Evolutionary conservation across 306 rosid genomes (phyloP).

Genomic region (Leucaena leucocephala): DNA sequence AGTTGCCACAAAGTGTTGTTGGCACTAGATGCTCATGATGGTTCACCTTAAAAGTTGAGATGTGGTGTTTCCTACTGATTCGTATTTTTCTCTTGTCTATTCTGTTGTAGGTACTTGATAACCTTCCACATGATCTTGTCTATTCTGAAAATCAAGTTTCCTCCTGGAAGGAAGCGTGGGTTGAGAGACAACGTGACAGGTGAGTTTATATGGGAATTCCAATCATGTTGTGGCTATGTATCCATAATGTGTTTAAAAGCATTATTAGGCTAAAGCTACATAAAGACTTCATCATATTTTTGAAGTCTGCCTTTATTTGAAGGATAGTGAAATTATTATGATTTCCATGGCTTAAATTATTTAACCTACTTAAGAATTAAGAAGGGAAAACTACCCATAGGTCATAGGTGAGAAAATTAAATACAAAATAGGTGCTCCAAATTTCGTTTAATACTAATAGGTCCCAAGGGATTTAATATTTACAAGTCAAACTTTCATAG

Average conservation of each 20-base stretch:
- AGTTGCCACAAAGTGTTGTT: background rate
- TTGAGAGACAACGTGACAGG: slow-evolving; percentile 67
- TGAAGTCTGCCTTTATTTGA: slow-evolving; percentile 5
- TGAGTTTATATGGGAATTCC: slow-evolving; percentile 38
- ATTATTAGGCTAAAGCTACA: slow-evolving; percentile 1
- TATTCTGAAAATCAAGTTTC: slow-evolving; percentile 82
- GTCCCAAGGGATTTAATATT: background rate
- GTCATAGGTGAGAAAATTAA: background rate
- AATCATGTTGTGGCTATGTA: slow-evolving; percentile 22
- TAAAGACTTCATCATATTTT: background rate
- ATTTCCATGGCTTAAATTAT: slow-evolving; percentile 20
- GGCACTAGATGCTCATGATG: slow-evolving; percentile 2
- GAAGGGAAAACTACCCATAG: background rate
- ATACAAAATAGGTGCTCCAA: no score
- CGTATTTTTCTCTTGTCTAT: background rate
- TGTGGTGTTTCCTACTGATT: background rate
- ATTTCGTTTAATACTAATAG: no score
- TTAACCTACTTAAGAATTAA: slow-evolving; percentile 16
- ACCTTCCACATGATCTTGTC: slow-evolving; percentile 95
- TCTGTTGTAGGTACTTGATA: slow-evolving; percentile 83
- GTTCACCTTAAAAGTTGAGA: slow-evolving; percentile 16
- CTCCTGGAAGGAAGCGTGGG: slow-evolving; percentile 97
- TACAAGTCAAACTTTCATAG: background rate
- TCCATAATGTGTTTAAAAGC: slow-evolving; percentile 5
- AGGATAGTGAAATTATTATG: slow-evolving; percentile 15